Conservation (phyloP, 352 stramenopile genomes). For the Plasmopara muralis region DNA sequence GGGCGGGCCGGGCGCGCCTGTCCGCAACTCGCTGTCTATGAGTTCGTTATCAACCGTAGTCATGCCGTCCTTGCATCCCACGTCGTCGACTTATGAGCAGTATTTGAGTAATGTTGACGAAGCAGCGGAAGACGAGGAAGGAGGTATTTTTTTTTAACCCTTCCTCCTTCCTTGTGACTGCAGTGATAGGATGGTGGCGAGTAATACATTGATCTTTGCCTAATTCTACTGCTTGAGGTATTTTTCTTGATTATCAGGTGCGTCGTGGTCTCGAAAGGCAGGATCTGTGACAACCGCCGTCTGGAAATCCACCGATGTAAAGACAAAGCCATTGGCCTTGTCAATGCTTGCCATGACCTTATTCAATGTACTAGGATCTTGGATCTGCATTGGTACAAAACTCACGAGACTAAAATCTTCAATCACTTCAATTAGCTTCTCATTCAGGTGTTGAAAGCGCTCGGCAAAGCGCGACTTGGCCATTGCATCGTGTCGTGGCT, state of each 20-base stretch:
- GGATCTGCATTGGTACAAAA: slow-evolving; percentile 75
- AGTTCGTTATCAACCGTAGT: slow-evolving; percentile 62
- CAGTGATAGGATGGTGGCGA: too few relatives aligned
- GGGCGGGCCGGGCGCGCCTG: slow-evolving; percentile 15
- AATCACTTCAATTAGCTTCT: slow-evolving; percentile 77
- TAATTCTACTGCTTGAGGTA: slow-evolving; percentile 42
- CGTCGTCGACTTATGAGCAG: slow-evolving; percentile 79
- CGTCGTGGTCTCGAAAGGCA: slow-evolving; percentile 53
- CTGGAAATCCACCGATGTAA: slow-evolving; percentile 73
- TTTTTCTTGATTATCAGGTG: slow-evolving; percentile 58
- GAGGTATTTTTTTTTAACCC: slow-evolving; percentile 81
- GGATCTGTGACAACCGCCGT: slow-evolving; percentile 68
- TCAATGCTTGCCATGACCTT: slow-evolving; percentile 68
- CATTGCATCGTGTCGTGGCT: slow-evolving; percentile 21
- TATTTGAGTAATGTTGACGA: slow-evolving; percentile 86
- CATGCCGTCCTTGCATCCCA: slow-evolving; percentile 45
- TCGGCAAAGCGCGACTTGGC: slow-evolving; percentile 27
- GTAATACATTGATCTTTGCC: too few relatives aligned
- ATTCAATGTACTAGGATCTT: slow-evolving; percentile 60
- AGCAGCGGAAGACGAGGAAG: slow-evolving; percentile 64
- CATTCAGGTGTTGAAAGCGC: slow-evolving; percentile 79
- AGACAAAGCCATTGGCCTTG: slow-evolving; percentile 82
- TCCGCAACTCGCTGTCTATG: slow-evolving; percentile 81
- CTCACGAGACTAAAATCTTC: slow-evolving; percentile 85
- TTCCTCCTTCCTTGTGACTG: too few relatives aligned